Percentiles rank a stretch among this genome's conserved stretches.
These are phyloP conservation scores for Yarrowia porcina DNA, from an alignment of 805 yeast species.

Conservation along the genomic window DNA sequence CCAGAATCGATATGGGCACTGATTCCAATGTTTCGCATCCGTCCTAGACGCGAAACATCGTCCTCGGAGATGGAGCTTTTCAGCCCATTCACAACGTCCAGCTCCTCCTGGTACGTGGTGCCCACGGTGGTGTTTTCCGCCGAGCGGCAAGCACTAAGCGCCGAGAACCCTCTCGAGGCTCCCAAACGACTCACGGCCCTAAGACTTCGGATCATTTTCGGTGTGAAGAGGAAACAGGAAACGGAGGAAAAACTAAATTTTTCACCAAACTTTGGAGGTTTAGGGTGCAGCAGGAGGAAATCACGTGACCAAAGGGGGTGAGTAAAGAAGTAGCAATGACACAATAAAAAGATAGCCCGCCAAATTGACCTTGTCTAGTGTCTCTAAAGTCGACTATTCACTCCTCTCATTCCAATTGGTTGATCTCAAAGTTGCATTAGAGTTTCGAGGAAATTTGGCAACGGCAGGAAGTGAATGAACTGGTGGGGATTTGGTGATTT, in stretches of 20 bases:
- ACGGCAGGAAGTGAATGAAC: no score
- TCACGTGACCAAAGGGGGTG: no score
- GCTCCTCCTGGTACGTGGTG: slow-evolving; percentile 23
- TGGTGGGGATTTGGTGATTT: no score
- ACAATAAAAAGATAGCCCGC: no score
- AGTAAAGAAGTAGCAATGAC: no score
- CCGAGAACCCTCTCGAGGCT: slow-evolving; percentile 13
- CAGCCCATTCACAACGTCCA: slow-evolving; percentile 1
- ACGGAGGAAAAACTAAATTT: not conserved
- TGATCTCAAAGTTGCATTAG: no score
- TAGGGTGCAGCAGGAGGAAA: no score
- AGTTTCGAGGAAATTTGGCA: no score
- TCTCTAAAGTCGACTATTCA: no score
- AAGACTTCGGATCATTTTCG: slow-evolving; percentile 30
- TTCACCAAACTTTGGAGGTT: no score
- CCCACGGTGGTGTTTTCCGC: slow-evolving; percentile 25
- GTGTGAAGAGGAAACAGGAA: not conserved
- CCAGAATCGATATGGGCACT: slow-evolving; percentile 99
- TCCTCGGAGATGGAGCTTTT: slow-evolving; percentile 33
- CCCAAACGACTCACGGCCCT: slow-evolving; percentile 33
- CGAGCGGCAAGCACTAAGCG: not conserved
- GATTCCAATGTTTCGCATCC: slow-evolving; percentile 91
- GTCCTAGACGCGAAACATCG: slow-evolving; percentile 46
- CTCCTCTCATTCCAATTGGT: no score
- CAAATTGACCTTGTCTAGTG: no score